phyloP scores from a whole-genome alignment of 1,139 yeast species.

The Saccharomycopsis hybrid region DNA sequence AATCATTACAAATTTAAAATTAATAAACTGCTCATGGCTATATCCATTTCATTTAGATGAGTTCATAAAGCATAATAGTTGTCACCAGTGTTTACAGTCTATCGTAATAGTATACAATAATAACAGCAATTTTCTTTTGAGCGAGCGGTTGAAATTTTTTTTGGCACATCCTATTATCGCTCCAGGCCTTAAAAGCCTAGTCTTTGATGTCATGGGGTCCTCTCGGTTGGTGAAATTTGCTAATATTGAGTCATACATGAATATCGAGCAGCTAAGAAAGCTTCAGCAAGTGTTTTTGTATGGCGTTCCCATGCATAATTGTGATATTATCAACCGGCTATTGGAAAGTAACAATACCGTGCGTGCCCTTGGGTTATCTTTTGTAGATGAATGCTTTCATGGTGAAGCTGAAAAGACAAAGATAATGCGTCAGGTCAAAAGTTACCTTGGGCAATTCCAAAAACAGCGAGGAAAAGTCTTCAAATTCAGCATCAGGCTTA shows the following conservation, averaged over 20 bases:
- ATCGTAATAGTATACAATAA: conserved; percentile 5
- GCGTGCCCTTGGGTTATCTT: neutral
- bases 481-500: no score
- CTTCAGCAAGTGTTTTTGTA: neutral
- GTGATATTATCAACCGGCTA: neutral
- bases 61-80: neutral
- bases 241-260: conserved; percentile 13
- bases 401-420: neutral
- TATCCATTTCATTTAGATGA: conserved; percentile 13
- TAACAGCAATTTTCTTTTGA: conserved; percentile 15
- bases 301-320: conserved; percentile 10
- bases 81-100: neutral
- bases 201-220: conserved; percentile 11
- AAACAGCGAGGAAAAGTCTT: no score
- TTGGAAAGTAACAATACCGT: neutral
- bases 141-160: conserved; percentile 17
- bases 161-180: conserved; percentile 12
- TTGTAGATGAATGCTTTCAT: neutral
- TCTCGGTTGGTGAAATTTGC: conserved; percentile 11
- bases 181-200: neutral
- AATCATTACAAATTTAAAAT: neutral
- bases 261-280: neutral
- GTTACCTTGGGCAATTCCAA: no score
- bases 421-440: neutral
- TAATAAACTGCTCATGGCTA: conserved; percentile 19